Evolutionary conservation across 2,329 filamentous ascomycete species (phyloP).

Genomic region (Byssothecium circinans): DNA sequence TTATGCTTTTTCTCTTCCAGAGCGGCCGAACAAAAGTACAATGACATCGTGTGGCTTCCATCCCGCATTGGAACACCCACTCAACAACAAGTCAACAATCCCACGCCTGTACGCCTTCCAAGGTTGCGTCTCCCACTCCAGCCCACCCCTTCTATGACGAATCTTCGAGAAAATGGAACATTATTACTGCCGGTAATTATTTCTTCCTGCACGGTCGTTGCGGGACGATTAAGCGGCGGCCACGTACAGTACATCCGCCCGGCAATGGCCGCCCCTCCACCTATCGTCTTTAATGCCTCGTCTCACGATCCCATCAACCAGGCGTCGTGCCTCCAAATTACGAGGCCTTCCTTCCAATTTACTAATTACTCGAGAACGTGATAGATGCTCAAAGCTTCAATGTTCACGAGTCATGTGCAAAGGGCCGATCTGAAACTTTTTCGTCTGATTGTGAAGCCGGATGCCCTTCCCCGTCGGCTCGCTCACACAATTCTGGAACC

Average conservation of each 20-base stretch:
- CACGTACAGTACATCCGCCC: slow-evolving; percentile 22
- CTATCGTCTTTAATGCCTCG: neutral
- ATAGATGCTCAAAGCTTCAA: neutral
- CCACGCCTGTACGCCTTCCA: neutral
- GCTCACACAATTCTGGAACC: neutral
- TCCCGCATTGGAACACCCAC: too few species aligned
- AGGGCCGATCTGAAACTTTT: neutral
- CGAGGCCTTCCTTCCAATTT: too few species aligned
- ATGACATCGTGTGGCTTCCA: neutral
- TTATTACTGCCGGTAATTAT: slow-evolving; percentile 12
- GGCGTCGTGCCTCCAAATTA: neutral
- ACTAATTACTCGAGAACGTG: neutral
- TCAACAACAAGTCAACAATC: neutral
- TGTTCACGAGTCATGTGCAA: neutral
- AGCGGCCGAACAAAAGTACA: slow-evolving; percentile 3
- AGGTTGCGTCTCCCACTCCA: neutral
- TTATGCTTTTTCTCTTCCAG: neutral
- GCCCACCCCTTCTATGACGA: slow-evolving; percentile 9
- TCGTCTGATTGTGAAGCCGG: neutral
- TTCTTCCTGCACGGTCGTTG: slow-evolving; percentile 9
- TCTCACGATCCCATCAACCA: neutral
- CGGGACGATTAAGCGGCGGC: slow-evolving; percentile 28
- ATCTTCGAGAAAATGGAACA: slow-evolving; percentile 2
- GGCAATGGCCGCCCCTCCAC: slow-evolving; percentile 9
- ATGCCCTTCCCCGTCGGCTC: neutral